Evolutionary conservation across 2,329 filamentous ascomycete genomes (phyloP).

Genomic region (Cladophialophora exuberans): DNA sequence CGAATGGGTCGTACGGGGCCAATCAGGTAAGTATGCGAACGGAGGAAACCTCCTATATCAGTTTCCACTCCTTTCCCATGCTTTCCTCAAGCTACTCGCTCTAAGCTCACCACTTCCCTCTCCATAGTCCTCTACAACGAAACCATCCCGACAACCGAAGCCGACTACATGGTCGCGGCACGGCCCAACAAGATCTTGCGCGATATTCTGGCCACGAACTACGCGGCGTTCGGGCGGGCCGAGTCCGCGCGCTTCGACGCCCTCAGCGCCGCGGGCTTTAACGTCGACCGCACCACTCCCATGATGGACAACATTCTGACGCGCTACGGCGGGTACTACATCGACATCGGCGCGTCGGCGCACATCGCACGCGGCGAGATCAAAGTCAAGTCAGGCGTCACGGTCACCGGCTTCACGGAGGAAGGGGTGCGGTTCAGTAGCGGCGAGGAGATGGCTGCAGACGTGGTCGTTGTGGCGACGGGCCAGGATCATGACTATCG

Average conservation of each 20-base stretch:
- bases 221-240: slow-evolving; percentile 30
- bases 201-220: slow-evolving; percentile 14
- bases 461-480: slow-evolving; percentile 53
- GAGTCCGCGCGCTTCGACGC: slow-evolving; percentile 45
- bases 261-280: slow-evolving; percentile 48
- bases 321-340: slow-evolving; percentile 52
- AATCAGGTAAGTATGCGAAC: neutral
- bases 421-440: slow-evolving; percentile 49
- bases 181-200: slow-evolving; percentile 37
- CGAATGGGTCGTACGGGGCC: slow-evolving; percentile 35
- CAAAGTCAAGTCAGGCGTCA: slow-evolving; percentile 43
- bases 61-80: too few species aligned
- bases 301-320: slow-evolving; percentile 46
- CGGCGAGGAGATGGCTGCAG: slow-evolving; percentile 46
- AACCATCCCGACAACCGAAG: slow-evolving; percentile 28
- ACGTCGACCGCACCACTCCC: slow-evolving; percentile 43
- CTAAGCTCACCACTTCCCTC: too few species aligned
- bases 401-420: slow-evolving; percentile 40
- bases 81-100: too few species aligned
- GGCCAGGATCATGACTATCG: slow-evolving; percentile 51
- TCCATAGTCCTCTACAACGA: slow-evolving; percentile 27
- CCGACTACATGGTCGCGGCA: slow-evolving; percentile 32
- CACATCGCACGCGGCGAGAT: slow-evolving; percentile 52
- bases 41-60: too few species aligned
- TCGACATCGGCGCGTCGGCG: slow-evolving; percentile 50